Evolutionary conservation across 1,139 yeast genomes (phyloP).

Genomic region (Meyerozyma guilliermondii): DNA sequence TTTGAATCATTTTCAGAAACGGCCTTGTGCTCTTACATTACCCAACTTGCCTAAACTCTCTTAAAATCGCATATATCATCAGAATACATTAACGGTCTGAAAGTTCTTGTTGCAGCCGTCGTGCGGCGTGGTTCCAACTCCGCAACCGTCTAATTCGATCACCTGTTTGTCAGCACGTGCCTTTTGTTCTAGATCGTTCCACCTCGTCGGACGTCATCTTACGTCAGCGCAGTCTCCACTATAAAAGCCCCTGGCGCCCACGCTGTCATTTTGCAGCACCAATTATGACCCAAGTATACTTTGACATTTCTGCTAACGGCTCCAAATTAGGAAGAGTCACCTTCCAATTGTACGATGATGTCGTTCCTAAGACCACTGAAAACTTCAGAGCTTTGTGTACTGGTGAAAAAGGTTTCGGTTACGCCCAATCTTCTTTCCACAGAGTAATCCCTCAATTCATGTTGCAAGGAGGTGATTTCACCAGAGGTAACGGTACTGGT

Average conservation of each 20-base stretch:
- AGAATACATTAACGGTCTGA: no score
- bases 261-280: background rate
- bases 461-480: constrained; percentile 99
- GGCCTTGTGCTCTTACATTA: no score
- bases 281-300: constrained; percentile 61
- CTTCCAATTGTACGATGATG: constrained; percentile 87
- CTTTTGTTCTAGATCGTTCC: background rate
- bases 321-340: constrained; percentile 63
- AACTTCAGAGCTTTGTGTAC: constrained; percentile 96
- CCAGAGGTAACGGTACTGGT: constrained; percentile 92
- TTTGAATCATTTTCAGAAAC: no score
- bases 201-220: background rate
- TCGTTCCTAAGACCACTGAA: constrained; percentile 96
- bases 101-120: no score
- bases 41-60: no score
- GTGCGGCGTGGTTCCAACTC: no score
- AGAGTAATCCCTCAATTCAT: constrained; percentile 97
- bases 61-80: no score
- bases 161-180: no score
- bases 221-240: background rate
- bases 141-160: no score
- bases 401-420: constrained; percentile 97
- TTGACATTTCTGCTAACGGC: constrained; percentile 72
- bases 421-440: constrained; percentile 91
- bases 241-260: constrained; percentile 1